These are phyloP conservation scores for Cicer bijugum DNA, from an alignment of 306 rosid genomes.

Conservation along the genomic window DNA sequence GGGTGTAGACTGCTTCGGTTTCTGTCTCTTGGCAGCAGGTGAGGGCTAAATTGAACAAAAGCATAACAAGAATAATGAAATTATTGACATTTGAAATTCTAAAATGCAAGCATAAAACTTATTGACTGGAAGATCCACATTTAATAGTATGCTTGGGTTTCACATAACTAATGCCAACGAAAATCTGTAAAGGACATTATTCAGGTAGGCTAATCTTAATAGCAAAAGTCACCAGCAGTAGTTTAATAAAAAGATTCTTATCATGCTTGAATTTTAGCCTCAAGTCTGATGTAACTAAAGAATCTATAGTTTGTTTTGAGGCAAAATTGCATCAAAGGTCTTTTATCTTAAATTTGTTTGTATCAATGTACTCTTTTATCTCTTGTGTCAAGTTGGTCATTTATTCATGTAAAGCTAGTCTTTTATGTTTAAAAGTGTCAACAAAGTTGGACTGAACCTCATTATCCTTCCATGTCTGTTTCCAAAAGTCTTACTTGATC, in stretches of 20 bases:
- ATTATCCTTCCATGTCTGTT: not conserved
- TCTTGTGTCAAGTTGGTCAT: not conserved
- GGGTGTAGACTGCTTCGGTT: constrained; percentile 53
- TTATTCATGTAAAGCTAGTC: not conserved
- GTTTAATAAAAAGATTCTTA: constrained; percentile 16
- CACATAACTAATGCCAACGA: constrained; percentile 19
- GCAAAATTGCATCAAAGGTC: not conserved
- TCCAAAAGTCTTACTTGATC: not conserved
- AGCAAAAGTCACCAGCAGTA: constrained; percentile 4
- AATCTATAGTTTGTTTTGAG: constrained; percentile 30
- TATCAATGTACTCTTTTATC: not conserved
- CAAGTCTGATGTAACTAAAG: constrained; percentile 24
- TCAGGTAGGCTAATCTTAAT: constrained; percentile 22
- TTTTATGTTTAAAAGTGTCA: not conserved
- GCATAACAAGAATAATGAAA: constrained; percentile 39
- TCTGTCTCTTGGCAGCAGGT: constrained; percentile 63
- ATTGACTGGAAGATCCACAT: not conserved
- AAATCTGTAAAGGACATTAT: constrained; percentile 4
- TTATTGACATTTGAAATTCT: constrained; percentile 31
- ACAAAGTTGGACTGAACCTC: not conserved
- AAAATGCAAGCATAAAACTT: constrained; percentile 19
- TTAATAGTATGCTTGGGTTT: constrained; percentile 12
- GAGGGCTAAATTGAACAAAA: constrained; percentile 59
- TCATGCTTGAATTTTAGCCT: constrained; percentile 30
- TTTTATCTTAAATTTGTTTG: not conserved